Percentiles rank a stretch among this genome's conserved stretches.
phyloP scores from a whole-genome alignment of 192 early-diverging fungal genomes.

The Rhizophagus sp. region DNA sequence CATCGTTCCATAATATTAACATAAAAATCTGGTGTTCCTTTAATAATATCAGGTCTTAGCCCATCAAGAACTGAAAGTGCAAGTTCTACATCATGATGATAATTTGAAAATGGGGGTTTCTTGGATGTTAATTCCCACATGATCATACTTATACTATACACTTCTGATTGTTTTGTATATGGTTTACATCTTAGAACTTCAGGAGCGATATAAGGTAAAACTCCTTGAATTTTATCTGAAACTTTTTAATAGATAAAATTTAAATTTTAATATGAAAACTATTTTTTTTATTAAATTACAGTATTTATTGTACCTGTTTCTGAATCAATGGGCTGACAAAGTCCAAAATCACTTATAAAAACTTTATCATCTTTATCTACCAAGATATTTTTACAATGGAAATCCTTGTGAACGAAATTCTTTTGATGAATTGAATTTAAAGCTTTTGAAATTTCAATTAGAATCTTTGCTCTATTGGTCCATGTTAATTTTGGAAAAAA shows the following conservation, averaged over 20 bases:
- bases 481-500: not conserved
- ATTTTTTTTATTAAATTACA: too few relatives aligned
- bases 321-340: constrained; percentile 33
- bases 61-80: not conserved
- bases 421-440: not conserved
- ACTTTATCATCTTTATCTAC: not conserved
- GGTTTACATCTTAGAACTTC: constrained; percentile 35
- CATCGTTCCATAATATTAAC: not conserved
- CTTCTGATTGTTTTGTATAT: constrained; percentile 39
- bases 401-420: not conserved
- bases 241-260: not conserved
- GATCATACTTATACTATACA: constrained; percentile 43
- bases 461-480: not conserved
- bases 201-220: constrained; percentile 44
- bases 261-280: too few relatives aligned
- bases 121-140: constrained; percentile 48
- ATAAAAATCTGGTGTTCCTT: not conserved
- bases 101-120: constrained; percentile 32
- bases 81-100: not conserved
- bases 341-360: constrained; percentile 40
- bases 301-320: constrained; percentile 31
- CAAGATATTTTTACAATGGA: constrained; percentile 7
- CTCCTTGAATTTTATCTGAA: constrained; percentile 26
- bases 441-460: not conserved
- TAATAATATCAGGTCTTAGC: not conserved